phyloP scores from a whole-genome alignment of 2,329 filamentous ascomycete genomes.

The Colletotrichum filicis region DNA sequence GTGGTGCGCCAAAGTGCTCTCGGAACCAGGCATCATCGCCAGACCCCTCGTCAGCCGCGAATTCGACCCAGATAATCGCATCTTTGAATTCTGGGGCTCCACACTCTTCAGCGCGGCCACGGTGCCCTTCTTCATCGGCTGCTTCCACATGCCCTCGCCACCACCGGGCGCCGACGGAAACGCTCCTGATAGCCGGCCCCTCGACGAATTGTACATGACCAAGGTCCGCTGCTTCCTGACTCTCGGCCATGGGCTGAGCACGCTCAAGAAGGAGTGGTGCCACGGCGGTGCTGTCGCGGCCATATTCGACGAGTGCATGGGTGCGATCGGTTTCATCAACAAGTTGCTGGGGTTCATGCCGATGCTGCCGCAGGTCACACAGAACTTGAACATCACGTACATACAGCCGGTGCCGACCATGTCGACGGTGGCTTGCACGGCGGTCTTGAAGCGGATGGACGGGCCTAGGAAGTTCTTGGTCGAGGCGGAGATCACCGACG shows the following conservation, averaged over 20 bases:
- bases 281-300: slow-evolving; percentile 4
- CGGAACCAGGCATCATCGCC: neutral
- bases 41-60: neutral
- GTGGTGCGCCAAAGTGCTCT: neutral
- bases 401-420: neutral
- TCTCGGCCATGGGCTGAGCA: neutral
- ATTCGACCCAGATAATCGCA: slow-evolving; percentile 2
- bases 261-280: neutral
- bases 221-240: slow-evolving; percentile 4
- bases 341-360: neutral
- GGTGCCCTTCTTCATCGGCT: slow-evolving; percentile 8
- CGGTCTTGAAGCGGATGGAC: neutral
- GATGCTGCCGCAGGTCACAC: neutral
- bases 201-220: neutral
- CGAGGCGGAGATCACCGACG: neutral
- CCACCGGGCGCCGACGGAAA: neutral
- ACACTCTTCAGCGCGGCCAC: neutral
- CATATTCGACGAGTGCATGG: slow-evolving; percentile 2
- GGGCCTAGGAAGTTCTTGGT: neutral
- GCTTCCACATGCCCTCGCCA: neutral
- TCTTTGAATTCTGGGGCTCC: slow-evolving; percentile 4
- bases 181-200: neutral
- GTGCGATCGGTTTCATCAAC: neutral
- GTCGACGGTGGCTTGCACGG: neutral
- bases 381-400: neutral